These are phyloP conservation scores for Fomitopsis pulvina DNA, from an alignment of 768 basidiomycete genomes.

Conservation along the genomic window DNA sequence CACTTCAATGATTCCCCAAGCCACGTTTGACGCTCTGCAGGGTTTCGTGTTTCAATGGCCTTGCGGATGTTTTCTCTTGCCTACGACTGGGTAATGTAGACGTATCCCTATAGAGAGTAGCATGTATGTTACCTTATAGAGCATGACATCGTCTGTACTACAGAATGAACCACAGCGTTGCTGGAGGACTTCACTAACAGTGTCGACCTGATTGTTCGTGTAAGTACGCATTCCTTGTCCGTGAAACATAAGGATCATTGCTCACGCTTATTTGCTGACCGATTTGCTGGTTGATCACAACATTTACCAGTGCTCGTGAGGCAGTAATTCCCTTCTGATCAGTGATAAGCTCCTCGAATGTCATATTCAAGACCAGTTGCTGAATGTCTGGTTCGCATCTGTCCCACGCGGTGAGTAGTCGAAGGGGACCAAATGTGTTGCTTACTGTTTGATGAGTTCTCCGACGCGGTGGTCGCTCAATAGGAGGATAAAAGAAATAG, in stretches of 20 bases:
- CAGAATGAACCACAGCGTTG: slow-evolving; percentile 96
- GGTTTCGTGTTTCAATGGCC: slow-evolving; percentile 75
- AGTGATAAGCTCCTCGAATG: slow-evolving; percentile 85
- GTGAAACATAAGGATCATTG: slow-evolving; percentile 5
- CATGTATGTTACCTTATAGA: slow-evolving; percentile 70
- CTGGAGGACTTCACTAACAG: slow-evolving; percentile 91
- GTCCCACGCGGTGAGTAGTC: slow-evolving; percentile 3
- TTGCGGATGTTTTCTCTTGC: slow-evolving; percentile 92
- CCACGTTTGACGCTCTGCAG: slow-evolving; percentile 68
- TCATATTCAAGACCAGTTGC: slow-evolving; percentile 58
- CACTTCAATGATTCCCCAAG: slow-evolving; percentile 86
- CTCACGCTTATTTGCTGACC: slow-evolving; percentile 91
- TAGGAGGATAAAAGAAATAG: slow-evolving; percentile 87
- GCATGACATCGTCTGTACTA: slow-evolving; percentile 94
- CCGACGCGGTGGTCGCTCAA: slow-evolving; percentile 87
- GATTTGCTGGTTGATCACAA: slow-evolving; percentile 97
- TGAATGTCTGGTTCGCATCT: slow-evolving; percentile 76
- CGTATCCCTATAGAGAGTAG: neutral
- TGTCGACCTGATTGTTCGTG: slow-evolving; percentile 67
- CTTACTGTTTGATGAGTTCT: slow-evolving; percentile 78
- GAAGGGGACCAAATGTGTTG: slow-evolving; percentile 5
- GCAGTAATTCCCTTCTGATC: slow-evolving; percentile 80
- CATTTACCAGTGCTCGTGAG: slow-evolving; percentile 86
- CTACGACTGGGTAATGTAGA: slow-evolving; percentile 29
- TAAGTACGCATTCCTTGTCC: neutral